These are phyloP conservation scores for Leccinum obscurum DNA, from an alignment of 768 basidiomycete species.

Conservation along the genomic window DNA sequence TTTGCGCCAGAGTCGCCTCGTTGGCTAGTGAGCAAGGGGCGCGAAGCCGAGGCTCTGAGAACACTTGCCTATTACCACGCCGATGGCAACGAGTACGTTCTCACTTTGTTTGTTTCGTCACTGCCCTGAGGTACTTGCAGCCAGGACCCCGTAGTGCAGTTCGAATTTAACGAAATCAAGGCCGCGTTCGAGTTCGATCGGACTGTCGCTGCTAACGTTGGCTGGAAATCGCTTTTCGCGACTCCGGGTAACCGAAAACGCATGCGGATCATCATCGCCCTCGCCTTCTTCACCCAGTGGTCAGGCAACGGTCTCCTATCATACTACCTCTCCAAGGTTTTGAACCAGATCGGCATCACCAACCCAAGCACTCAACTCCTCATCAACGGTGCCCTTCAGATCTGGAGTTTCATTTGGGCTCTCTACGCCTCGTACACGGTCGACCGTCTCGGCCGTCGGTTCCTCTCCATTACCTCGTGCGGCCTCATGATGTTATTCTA, in stretches of 20 bases:
- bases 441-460: background rate
- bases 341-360: background rate
- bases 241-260: background rate
- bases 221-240: too few relatives aligned
- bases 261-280: background rate
- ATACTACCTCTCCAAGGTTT: background rate
- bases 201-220: too few relatives aligned
- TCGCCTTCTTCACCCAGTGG: background rate
- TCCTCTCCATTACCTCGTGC: background rate
- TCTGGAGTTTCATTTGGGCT: background rate
- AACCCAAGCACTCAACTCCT: background rate
- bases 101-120: too few relatives aligned
- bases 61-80: too few relatives aligned
- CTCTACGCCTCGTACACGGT: background rate
- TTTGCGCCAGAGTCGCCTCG: too few relatives aligned
- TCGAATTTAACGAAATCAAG: background rate
- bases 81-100: too few relatives aligned
- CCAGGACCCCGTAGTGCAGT: background rate
- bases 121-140: background rate
- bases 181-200: background rate
- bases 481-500: background rate
- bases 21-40: too few relatives aligned
- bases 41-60: too few relatives aligned
- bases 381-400: background rate
- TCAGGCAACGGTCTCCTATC: background rate